These are phyloP conservation scores for Arbutus unedo DNA, from an alignment of 148 eudicot genomes.

Conservation along the genomic window DNA sequence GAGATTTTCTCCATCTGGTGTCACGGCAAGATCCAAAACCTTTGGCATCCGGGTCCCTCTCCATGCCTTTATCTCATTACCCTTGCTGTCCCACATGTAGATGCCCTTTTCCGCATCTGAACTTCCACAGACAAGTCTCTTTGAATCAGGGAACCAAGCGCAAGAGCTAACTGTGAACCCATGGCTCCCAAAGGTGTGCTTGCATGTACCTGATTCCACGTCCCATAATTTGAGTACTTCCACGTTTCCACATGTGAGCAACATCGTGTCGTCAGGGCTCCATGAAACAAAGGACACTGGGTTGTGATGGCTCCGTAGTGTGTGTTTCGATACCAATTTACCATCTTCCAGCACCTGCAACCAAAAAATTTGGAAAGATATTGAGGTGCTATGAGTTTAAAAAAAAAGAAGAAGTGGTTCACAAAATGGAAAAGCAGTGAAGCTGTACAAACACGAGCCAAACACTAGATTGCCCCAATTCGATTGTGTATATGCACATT, in stretches of 20 bases:
- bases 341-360: slow-evolving; percentile 64
- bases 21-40: slow-evolving; percentile 79
- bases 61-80: slow-evolving; percentile 90
- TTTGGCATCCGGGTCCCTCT: slow-evolving; percentile 87
- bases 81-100: slow-evolving; percentile 84
- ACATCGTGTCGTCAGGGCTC: slow-evolving; percentile 91
- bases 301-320: slow-evolving; percentile 64
- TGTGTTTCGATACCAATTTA: slow-evolving; percentile 48
- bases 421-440: not conserved
- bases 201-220: slow-evolving; percentile 78
- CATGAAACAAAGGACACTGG: slow-evolving; percentile 84
- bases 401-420: not conserved
- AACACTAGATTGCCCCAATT: not conserved
- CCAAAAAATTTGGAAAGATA: slow-evolving; percentile 17
- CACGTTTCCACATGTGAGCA: slow-evolving; percentile 81
- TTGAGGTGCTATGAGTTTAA: not conserved
- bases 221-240: slow-evolving; percentile 95
- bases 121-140: slow-evolving; percentile 83
- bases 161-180: slow-evolving; percentile 79
- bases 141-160: slow-evolving; percentile 96
- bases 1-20: slow-evolving; percentile 74
- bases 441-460: not conserved
- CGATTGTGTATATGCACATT: not conserved
- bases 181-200: slow-evolving; percentile 64
- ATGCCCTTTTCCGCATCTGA: slow-evolving; percentile 79